Evolutionary conservation across 1,139 yeast genomes (phyloP).

Genomic region (Yamadazyma taylorii): DNA sequence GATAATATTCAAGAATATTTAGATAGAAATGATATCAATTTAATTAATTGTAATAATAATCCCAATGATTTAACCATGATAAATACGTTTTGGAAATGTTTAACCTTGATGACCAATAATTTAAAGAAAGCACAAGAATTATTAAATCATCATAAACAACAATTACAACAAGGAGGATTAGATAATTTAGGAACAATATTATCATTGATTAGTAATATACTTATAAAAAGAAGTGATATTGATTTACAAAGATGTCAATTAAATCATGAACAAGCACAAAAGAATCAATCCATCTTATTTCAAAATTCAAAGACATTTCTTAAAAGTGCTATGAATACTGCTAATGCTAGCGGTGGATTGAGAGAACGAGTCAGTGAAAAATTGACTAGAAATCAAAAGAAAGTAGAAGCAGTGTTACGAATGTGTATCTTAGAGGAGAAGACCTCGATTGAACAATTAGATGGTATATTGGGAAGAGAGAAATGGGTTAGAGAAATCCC

Average conservation of each 20-base stretch:
- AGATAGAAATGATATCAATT: conserved; percentile 34
- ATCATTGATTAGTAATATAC: conserved; percentile 41
- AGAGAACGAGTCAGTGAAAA: conserved; percentile 49
- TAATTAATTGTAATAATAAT: conserved; percentile 13
- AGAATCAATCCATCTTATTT: conserved; percentile 29
- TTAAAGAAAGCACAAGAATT: conserved; percentile 42
- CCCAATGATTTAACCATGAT: conserved; percentile 10
- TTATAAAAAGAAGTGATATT: conserved; percentile 52
- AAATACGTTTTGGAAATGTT: conserved; percentile 36
- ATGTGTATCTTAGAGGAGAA: conserved; percentile 48
- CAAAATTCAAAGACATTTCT: conserved; percentile 43
- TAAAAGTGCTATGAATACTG: conserved; percentile 47
- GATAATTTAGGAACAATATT: conserved; percentile 37
- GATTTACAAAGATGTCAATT: conserved; percentile 50
- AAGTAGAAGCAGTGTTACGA: conserved; percentile 46
- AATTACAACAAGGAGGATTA: conserved; percentile 18
- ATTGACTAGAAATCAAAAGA: conserved; percentile 38
- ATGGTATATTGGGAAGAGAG: conserved; percentile 34
- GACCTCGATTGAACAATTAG: conserved; percentile 32
- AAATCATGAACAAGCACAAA: conserved; percentile 28
- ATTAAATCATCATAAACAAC: conserved; percentile 23
- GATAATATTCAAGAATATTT: conserved; percentile 45
- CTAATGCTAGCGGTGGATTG: conserved; percentile 51
- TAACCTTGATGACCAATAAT: conserved; percentile 36
- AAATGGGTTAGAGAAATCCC: conserved; percentile 35